phyloP scores from a whole-genome alignment of 1,284 basidiomycete genomes.

The Boletus semigastroideus region DNA sequence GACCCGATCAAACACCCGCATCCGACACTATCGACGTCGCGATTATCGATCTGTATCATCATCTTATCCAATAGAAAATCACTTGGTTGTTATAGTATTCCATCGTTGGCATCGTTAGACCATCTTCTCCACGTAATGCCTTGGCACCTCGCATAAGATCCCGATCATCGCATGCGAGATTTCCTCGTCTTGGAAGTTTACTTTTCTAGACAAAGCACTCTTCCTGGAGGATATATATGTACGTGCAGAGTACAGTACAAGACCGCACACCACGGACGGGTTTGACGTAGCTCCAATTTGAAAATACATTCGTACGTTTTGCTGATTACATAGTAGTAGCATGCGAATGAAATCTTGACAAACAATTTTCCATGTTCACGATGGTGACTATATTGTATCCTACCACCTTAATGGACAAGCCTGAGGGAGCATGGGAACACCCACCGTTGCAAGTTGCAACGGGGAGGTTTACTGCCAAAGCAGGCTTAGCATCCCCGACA shows the following conservation, averaged over 20 bases:
- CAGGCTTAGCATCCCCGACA: slow-evolving; percentile 13
- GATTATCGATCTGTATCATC: slow-evolving; percentile 21
- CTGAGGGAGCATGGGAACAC: background rate
- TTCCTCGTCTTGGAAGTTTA: slow-evolving; percentile 13
- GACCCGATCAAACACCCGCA: slow-evolving; percentile 11
- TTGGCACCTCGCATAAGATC: slow-evolving; percentile 7
- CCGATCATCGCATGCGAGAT: slow-evolving; percentile 15
- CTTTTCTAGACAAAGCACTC: slow-evolving; percentile 10
- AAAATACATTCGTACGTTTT: slow-evolving; percentile 8
- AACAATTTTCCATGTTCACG: background rate
- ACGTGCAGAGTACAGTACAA: background rate
- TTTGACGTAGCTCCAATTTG: slow-evolving; percentile 8
- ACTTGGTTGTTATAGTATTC: slow-evolving; percentile 1
- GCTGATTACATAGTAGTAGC: background rate
- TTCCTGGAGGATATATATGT: slow-evolving; percentile 15
- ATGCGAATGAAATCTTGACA: background rate
- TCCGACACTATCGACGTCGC: slow-evolving; percentile 4
- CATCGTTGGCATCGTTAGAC: slow-evolving; percentile 10
- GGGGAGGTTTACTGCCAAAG: slow-evolving; percentile 10
- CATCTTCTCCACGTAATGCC: slow-evolving; percentile 25
- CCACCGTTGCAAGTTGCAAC: too few relatives aligned
- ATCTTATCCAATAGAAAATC: slow-evolving; percentile 20
- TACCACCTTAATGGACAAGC: background rate
- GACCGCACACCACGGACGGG: slow-evolving; percentile 20
- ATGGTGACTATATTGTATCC: background rate